These are phyloP conservation scores for Citrus australasica DNA, from an alignment of 345 rosid genomes.

Conservation along the genomic window DNA sequence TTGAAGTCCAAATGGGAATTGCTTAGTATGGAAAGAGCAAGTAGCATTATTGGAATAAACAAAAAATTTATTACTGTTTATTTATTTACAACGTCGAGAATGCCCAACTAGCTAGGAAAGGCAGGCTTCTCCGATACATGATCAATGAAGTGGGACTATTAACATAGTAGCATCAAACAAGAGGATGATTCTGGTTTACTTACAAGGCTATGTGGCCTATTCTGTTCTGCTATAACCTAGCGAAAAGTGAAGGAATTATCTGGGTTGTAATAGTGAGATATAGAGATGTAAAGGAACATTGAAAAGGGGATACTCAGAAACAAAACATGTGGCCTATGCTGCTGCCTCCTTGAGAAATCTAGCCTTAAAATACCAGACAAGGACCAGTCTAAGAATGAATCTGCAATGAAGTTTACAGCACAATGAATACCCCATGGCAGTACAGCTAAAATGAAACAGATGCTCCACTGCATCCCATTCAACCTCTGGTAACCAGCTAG, in stretches of 20 bases:
- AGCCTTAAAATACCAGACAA: neutral
- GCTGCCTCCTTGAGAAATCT: neutral
- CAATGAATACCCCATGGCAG: conserved; percentile 8
- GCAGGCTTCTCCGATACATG: neutral
- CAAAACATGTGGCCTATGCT: neutral
- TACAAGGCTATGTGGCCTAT: neutral
- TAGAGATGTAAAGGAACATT: neutral
- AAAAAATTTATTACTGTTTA: too few species aligned
- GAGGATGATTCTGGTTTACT: neutral
- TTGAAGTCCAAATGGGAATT: neutral
- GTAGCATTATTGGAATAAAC: neutral
- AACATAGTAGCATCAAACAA: neutral
- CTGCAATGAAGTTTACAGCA: neutral
- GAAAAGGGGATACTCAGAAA: neutral
- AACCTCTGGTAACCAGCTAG: neutral
- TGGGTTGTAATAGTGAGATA: neutral
- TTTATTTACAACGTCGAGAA: neutral
- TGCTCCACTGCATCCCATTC: conserved; percentile 15
- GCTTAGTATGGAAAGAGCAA: neutral
- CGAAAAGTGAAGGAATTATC: neutral
- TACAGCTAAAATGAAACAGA: conserved; percentile 8
- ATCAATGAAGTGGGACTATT: neutral
- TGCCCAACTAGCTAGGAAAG: neutral
- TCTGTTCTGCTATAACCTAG: neutral
- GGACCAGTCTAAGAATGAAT: neutral